A percentile compares a stretch with the other conserved stretches of the same genome.
Conservation (phyloP, 2,329 filamentous ascomycete species). For the Xylariomycetidae sp. region DNA sequence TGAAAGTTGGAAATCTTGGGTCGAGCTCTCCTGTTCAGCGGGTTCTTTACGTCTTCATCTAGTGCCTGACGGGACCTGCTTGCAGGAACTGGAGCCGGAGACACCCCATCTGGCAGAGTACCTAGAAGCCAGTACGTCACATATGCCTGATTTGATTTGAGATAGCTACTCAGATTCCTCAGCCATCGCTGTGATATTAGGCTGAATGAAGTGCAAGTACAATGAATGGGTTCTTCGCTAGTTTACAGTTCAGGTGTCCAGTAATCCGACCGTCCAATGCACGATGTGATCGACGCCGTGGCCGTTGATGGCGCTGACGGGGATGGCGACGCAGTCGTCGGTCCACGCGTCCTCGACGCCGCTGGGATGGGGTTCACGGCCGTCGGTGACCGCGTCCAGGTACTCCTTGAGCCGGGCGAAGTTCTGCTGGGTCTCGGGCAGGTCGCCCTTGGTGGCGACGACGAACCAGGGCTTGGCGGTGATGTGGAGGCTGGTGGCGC, state of each 20-base stretch:
- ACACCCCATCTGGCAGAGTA: no score
- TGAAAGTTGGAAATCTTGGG: no score
- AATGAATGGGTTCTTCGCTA: no score
- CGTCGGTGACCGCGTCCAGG: conserved; percentile 58
- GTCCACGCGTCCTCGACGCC: conserved; percentile 52
- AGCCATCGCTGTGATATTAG: no score
- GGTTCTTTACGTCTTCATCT: no score
- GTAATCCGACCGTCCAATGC: conserved; percentile 63
- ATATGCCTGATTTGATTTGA: no score
- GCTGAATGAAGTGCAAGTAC: no score
- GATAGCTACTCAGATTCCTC: no score
- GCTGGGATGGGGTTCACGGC: conserved; percentile 66
- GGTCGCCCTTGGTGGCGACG: conserved; percentile 86
- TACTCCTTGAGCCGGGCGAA: conserved; percentile 66
- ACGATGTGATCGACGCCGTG: conserved; percentile 74
- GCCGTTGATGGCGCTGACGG: conserved; percentile 82
- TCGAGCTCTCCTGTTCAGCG: no score
- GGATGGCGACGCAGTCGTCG: conserved; percentile 63
- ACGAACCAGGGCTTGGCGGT: conserved; percentile 97
- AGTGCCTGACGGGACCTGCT: no score
- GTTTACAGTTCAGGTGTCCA: conserved; percentile 51
- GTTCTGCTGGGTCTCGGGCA: conserved; percentile 72
- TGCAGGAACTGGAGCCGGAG: no score
- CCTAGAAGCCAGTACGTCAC: no score
- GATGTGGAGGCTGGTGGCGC: conserved; percentile 56